Evolutionary conservation across 2,329 filamentous ascomycete species (phyloP).

Genomic region (Cadophora gregata): DNA sequence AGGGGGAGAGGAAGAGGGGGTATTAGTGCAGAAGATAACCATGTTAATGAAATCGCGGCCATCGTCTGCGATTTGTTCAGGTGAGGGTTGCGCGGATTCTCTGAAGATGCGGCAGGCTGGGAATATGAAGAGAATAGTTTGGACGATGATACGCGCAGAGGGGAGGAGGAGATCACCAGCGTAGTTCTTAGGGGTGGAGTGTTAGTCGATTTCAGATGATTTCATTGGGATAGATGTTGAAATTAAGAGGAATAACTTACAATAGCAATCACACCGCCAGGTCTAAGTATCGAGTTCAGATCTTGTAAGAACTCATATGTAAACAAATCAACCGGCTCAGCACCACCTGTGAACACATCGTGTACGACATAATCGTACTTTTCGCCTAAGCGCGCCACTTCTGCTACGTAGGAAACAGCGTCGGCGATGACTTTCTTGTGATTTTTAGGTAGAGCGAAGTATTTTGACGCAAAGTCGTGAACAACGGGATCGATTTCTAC

Average conservation of each 20-base stretch:
- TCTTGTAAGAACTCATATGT: slow-evolving; percentile 82
- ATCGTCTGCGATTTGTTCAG: slow-evolving; percentile 53
- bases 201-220: slow-evolving; percentile 19
- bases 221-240: not conserved
- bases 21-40: slow-evolving; percentile 80
- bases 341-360: slow-evolving; percentile 96
- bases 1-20: slow-evolving; percentile 4
- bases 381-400: slow-evolving; percentile 48
- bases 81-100: slow-evolving; percentile 65
- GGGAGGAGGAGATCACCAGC: slow-evolving; percentile 84
- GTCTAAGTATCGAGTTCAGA: slow-evolving; percentile 72
- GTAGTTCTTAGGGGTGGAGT: slow-evolving; percentile 72
- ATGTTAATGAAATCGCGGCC: slow-evolving; percentile 88
- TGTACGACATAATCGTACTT: slow-evolving; percentile 93
- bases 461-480: slow-evolving; percentile 79
- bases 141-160: slow-evolving; percentile 77
- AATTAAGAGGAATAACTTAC: slow-evolving; percentile 53
- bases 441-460: slow-evolving; percentile 80
- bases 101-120: slow-evolving; percentile 91
- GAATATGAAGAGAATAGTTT: slow-evolving; percentile 83
- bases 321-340: slow-evolving; percentile 88
- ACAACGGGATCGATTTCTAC: slow-evolving; percentile 95
- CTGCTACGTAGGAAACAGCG: slow-evolving; percentile 72
- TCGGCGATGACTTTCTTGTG: slow-evolving; percentile 84
- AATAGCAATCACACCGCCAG: slow-evolving; percentile 85